Conservation (phyloP, 129 eudicot species). For the Kitagawia praeruptora region DNA sequence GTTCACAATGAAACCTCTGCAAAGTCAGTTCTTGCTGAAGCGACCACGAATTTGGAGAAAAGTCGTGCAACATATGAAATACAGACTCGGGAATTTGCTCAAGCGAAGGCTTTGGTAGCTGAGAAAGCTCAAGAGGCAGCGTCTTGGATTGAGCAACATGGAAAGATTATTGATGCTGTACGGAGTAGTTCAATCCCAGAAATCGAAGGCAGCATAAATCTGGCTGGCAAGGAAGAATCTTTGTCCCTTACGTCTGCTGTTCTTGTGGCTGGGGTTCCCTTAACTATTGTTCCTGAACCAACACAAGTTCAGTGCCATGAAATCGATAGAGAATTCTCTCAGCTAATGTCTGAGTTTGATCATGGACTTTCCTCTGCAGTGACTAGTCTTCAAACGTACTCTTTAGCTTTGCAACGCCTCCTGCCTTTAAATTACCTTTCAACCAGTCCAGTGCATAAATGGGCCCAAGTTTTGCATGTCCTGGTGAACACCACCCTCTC, state of each 20-base stretch:
- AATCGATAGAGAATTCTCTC: conserved; percentile 80
- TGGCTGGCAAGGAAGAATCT: conserved; percentile 49
- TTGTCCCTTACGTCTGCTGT: conserved; percentile 86
- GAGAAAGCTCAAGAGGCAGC: conserved; percentile 82
- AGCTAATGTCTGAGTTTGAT: conserved; percentile 57
- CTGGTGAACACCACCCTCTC: conserved; percentile 53
- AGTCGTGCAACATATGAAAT: conserved; percentile 52
- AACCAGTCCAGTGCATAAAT: conserved; percentile 79
- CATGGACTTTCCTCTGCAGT: conserved; percentile 67
- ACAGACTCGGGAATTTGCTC: conserved; percentile 72
- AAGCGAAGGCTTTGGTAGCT: conserved; percentile 54
- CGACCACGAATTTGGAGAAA: conserved; percentile 59
- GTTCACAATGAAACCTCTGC: conserved; percentile 76
- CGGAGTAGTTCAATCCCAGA: conserved; percentile 74
- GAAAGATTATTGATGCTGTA: conserved; percentile 78
- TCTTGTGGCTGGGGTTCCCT: conserved; percentile 85
- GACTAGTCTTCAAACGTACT: conserved; percentile 72
- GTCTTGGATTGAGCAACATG: conserved; percentile 87
- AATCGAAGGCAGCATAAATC: conserved; percentile 38
- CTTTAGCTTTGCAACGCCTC: conserved; percentile 77
- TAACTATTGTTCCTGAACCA: conserved; percentile 95
- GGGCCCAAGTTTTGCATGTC: conserved; percentile 81
- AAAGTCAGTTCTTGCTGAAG: conserved; percentile 66
- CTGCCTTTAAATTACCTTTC: conserved; percentile 85
- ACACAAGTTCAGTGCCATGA: conserved; percentile 96